These are phyloP conservation scores for Pseudopyricularia javanii DNA, from an alignment of 2,329 filamentous ascomycete genomes.

Conservation along the genomic window DNA sequence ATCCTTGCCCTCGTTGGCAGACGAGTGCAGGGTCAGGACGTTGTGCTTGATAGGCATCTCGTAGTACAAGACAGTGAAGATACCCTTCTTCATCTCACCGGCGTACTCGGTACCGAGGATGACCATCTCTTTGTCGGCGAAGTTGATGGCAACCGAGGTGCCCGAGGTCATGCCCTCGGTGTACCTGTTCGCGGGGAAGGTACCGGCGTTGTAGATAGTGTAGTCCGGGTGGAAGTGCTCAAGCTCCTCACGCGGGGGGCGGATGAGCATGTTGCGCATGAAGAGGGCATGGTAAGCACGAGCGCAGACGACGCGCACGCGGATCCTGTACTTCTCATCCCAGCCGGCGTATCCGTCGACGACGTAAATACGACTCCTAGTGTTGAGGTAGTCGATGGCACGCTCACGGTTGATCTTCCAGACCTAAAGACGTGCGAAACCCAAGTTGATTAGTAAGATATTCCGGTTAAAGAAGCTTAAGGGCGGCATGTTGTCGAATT, in stretches of 20 bases:
- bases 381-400: constrained; percentile 98
- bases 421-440: constrained; percentile 45
- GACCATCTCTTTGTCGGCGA: constrained; percentile 99
- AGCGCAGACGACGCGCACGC: constrained; percentile 93
- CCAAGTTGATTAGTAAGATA: background rate
- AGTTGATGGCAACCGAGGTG: constrained; percentile 97
- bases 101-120: constrained; percentile 97
- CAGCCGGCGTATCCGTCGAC: constrained; percentile 95
- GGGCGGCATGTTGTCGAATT: background rate
- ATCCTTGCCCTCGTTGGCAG: constrained; percentile 87
- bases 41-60: constrained; percentile 99
- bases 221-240: constrained; percentile 98
- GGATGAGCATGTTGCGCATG: constrained; percentile 99
- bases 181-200: constrained; percentile 96
- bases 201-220: constrained; percentile 98
- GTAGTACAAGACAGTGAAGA: constrained; percentile 99
- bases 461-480: too few relatives aligned
- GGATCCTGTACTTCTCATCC: constrained; percentile 97
- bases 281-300: constrained; percentile 99
- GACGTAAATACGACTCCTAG: constrained; percentile 95
- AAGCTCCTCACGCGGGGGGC: constrained; percentile 79
- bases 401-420: constrained; percentile 99
- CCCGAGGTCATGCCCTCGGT: constrained; percentile 98
- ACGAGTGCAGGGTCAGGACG: constrained; percentile 95
- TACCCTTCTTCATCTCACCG: constrained; percentile 94